phyloP scores from a whole-genome alignment of 108 stramenopile species.

The Stephanodiscus minutulus region DNA sequence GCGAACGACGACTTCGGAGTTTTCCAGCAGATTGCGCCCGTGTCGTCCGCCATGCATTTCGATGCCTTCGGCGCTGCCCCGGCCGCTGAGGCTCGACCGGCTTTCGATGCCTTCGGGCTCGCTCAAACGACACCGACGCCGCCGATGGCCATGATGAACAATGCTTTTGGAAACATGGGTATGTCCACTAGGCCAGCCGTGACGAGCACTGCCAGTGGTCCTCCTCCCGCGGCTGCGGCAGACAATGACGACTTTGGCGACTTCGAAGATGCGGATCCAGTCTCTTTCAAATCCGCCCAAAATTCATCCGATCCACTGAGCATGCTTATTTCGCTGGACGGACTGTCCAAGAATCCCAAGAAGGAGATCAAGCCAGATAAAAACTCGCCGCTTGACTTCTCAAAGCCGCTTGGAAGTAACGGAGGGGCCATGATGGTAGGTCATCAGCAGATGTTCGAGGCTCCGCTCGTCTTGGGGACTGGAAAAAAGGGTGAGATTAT shows the following conservation, averaged over 20 bases:
- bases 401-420: neutral
- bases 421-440: neutral
- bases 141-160: conserved; percentile 47
- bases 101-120: conserved; percentile 74
- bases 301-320: conserved; percentile 73
- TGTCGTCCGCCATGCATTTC: conserved; percentile 46
- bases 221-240: conserved; percentile 32
- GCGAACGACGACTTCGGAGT: conserved; percentile 54
- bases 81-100: conserved; percentile 10
- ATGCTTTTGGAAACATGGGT: conserved; percentile 52
- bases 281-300: conserved; percentile 30
- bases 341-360: conserved; percentile 70
- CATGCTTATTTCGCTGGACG: conserved; percentile 78
- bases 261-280: conserved; percentile 60
- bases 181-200: conserved; percentile 17
- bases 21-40: conserved; percentile 44
- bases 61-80: conserved; percentile 59
- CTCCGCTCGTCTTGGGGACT: conserved; percentile 40
- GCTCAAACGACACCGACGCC: conserved; percentile 30
- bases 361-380: conserved; percentile 47
- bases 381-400: conserved; percentile 31
- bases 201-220: neutral
- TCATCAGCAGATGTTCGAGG: conserved; percentile 17
- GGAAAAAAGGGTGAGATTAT: conserved; percentile 16
- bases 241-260: conserved; percentile 73